Evolutionary conservation across 352 stramenopile species (phyloP).

Genomic region (Phytophthora lateralis): DNA sequence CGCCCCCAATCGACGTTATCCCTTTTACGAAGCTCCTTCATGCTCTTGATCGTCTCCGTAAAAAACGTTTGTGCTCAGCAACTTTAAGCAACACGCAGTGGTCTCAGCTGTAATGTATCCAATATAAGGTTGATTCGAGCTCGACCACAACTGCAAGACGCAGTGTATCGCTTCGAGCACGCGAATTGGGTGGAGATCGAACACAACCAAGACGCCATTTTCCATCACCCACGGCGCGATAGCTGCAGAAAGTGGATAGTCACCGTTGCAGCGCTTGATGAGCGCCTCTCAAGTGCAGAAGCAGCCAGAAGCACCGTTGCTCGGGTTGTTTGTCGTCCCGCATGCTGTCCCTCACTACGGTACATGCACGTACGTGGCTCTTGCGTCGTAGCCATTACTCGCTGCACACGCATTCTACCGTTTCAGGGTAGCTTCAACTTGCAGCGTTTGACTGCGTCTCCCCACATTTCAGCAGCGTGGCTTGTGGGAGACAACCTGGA

Average conservation of each 20-base stretch:
- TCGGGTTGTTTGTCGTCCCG: background rate
- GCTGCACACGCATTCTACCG: background rate
- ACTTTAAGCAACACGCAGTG: no score
- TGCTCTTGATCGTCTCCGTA: no score
- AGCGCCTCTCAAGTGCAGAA: slow-evolving; percentile 6
- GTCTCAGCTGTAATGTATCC: no score
- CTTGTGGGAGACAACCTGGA: background rate
- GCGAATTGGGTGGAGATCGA: background rate
- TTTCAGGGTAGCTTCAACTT: slow-evolving; percentile 6
- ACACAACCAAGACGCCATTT: background rate
- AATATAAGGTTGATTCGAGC: no score
- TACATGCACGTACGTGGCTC: background rate
- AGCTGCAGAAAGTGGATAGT: slow-evolving; percentile 10
- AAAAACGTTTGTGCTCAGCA: background rate
- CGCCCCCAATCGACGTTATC: no score
- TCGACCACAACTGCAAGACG: no score
- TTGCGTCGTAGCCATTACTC: slow-evolving; percentile 10
- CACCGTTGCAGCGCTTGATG: background rate
- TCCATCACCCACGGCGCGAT: background rate
- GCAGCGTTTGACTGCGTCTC: background rate
- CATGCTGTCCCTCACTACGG: background rate
- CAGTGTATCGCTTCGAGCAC: slow-evolving; percentile 1
- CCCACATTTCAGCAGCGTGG: background rate
- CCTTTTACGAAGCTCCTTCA: no score
- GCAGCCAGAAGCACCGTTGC: background rate